These are phyloP conservation scores for Mangifera indica DNA, from an alignment of 345 rosid species.

Conservation along the genomic window DNA sequence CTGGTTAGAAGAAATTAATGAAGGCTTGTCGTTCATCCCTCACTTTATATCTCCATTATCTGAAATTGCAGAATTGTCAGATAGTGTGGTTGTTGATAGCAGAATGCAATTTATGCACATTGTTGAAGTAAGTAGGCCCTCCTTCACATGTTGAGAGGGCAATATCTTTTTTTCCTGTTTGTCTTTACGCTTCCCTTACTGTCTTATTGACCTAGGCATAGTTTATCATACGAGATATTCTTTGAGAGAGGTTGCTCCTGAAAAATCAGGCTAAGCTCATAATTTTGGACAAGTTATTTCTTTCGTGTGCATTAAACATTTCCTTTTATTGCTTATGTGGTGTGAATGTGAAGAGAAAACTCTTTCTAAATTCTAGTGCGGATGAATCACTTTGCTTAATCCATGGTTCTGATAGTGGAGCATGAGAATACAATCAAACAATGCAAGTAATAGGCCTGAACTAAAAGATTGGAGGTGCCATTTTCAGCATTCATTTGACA, in stretches of 20 bases:
- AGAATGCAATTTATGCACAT: conserved; percentile 80
- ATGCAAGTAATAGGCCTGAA: conserved; percentile 49
- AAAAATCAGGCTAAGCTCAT: not conserved
- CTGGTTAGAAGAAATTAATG: conserved; percentile 53
- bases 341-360: not conserved
- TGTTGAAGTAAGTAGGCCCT: conserved; percentile 57
- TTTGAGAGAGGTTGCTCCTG: not conserved
- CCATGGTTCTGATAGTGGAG: not conserved
- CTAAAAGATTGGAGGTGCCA: conserved; percentile 89
- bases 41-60: conserved; percentile 55
- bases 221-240: not conserved
- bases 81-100: conserved; percentile 61
- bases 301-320: not conserved
- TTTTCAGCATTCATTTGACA: conserved; percentile 87
- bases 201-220: not conserved
- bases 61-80: conserved; percentile 56
- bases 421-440: conserved; percentile 13
- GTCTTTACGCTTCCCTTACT: not conserved
- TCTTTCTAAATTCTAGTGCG: not conserved
- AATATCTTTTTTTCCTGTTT: conserved; percentile 1
- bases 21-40: conserved; percentile 53
- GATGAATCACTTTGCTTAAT: not conserved
- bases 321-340: not conserved
- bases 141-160: conserved; percentile 6
- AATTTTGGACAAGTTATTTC: conserved; percentile 1